phyloP scores from a whole-genome alignment of 345 rosid genomes.

The Dipteronia sinensis region DNA sequence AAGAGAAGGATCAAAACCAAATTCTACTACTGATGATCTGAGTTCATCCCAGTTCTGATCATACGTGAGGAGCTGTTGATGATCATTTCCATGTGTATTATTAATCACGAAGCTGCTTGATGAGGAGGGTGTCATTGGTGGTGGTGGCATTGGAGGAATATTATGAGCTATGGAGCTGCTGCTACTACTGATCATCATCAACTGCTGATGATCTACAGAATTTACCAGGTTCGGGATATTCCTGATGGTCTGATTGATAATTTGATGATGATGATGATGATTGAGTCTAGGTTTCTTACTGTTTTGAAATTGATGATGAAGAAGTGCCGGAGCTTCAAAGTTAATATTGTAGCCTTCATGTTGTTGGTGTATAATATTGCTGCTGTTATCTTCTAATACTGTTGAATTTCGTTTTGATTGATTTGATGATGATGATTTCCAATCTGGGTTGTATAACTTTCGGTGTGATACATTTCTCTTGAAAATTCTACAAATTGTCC shows the following conservation, averaged over 20 bases:
- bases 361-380: background rate
- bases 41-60: background rate
- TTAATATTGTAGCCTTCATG: conserved; percentile 44
- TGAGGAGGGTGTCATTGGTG: background rate
- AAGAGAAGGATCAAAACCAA: background rate
- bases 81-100: background rate
- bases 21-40: background rate
- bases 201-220: background rate
- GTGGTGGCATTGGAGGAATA: background rate
- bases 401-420: conserved; percentile 13
- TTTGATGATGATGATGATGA: background rate
- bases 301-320: conserved; percentile 9
- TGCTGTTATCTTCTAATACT: conserved; percentile 22
- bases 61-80: background rate
- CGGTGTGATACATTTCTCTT: conserved; percentile 53
- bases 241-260: background rate
- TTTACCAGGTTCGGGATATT: background rate
- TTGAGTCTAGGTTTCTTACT: conserved; percentile 13
- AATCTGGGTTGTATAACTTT: conserved; percentile 50
- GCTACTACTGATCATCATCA: background rate
- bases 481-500: conserved; percentile 85
- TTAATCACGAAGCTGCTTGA: background rate
- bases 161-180: background rate
- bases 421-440: conserved; percentile 50
- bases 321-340: conserved; percentile 39